Evolutionary conservation across 768 basidiomycete species (phyloP).

Genomic region (Hygrophorus russula): DNA sequence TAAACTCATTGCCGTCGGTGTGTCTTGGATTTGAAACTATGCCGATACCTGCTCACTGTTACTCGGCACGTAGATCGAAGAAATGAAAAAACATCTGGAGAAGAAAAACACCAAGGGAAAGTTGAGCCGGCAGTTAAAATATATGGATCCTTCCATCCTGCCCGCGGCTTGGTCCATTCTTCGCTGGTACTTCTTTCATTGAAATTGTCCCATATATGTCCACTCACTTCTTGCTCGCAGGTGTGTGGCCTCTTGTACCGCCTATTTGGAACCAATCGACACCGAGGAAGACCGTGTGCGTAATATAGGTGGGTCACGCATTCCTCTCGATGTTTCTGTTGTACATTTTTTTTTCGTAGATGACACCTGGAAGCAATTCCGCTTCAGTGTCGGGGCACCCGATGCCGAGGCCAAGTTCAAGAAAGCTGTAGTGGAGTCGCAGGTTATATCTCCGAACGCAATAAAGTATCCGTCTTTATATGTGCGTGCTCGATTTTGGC

Average conservation of each 20-base stretch:
- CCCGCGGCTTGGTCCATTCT: constrained; percentile 58
- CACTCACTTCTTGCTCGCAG: constrained; percentile 17
- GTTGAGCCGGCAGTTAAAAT: constrained; percentile 40
- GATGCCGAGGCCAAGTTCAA: constrained; percentile 61
- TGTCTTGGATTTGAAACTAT: constrained; percentile 7
- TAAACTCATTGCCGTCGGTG: constrained; percentile 40
- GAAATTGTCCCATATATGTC: neutral
- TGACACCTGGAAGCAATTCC: constrained; percentile 46
- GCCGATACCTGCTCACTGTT: neutral
- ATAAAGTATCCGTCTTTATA: constrained; percentile 34
- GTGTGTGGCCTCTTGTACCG: constrained; percentile 65
- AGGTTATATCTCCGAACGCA: constrained; percentile 27
- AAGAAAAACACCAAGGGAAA: constrained; percentile 38
- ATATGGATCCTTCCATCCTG: constrained; percentile 34
- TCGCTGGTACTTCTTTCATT: constrained; percentile 34
- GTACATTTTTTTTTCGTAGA: constrained; percentile 18
- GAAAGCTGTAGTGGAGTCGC: constrained; percentile 29
- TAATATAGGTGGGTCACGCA: constrained; percentile 32
- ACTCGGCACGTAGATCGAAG: constrained; percentile 26
- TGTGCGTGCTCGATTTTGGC: constrained; percentile 19
- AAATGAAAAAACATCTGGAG: constrained; percentile 51
- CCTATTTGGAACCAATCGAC: constrained; percentile 54
- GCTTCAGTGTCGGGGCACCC: constrained; percentile 61
- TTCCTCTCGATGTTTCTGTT: neutral
- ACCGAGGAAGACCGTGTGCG: constrained; percentile 41